phyloP scores from a whole-genome alignment of 169 alveolate genomes.

The Plasmodium ovale region DNA sequence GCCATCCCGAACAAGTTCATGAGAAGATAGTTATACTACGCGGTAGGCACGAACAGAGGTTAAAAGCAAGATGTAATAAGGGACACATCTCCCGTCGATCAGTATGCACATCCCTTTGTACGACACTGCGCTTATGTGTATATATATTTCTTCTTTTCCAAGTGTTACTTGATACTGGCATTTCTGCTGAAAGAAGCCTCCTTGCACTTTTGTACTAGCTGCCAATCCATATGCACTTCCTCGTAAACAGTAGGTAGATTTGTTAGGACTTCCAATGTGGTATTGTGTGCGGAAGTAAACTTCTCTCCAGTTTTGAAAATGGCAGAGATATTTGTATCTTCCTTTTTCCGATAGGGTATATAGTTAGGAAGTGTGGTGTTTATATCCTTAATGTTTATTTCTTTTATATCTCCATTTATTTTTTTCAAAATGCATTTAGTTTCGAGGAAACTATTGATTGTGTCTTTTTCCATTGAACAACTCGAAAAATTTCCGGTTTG shows the following conservation, averaged over 20 bases:
- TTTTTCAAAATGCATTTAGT: conserved; percentile 26
- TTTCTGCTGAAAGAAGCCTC: conserved; percentile 8
- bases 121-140: too few species aligned
- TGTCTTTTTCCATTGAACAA: too few species aligned
- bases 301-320: background rate
- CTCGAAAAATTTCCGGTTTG: background rate
- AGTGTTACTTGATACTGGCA: conserved; percentile 4
- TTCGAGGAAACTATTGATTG: background rate
- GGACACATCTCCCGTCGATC: too few species aligned
- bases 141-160: too few species aligned
- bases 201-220: conserved; percentile 43
- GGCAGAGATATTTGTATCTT: background rate
- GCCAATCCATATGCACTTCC: background rate
- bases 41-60: too few species aligned
- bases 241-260: conserved; percentile 29
- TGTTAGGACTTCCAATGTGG: background rate
- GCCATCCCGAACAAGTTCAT: too few species aligned
- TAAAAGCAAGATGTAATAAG: too few species aligned
- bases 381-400: conserved; percentile 16
- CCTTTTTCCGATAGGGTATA: conserved; percentile 59
- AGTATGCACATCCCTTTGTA: too few species aligned
- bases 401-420: conserved; percentile 37
- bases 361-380: conserved; percentile 11
- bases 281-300: background rate
- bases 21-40: too few species aligned